Evolutionary conservation across 768 basidiomycete genomes (phyloP).

Genomic region (Leccinellum albellum): DNA sequence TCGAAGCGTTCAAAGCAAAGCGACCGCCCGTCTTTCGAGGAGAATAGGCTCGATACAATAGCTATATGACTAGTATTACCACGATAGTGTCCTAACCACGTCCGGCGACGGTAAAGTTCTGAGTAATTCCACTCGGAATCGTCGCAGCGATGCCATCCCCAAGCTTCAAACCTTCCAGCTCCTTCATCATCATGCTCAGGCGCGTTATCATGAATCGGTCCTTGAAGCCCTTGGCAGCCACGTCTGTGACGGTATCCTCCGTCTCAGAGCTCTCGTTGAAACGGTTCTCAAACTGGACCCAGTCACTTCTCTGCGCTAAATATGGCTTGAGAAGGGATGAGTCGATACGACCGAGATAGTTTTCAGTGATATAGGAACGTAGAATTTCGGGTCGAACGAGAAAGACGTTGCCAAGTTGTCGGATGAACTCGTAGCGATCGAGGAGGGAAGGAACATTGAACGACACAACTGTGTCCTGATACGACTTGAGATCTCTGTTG

Average conservation of each 20-base stretch:
- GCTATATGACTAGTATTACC: neutral
- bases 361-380: slow-evolving; percentile 92
- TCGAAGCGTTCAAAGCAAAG: slow-evolving; percentile 85
- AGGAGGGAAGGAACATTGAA: slow-evolving; percentile 81
- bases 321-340: slow-evolving; percentile 84
- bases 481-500: slow-evolving; percentile 87
- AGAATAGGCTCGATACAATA: slow-evolving; percentile 41
- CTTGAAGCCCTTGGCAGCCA: slow-evolving; percentile 46
- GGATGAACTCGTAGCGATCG: slow-evolving; percentile 97
- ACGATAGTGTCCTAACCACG: slow-evolving; percentile 36
- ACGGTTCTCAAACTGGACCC: slow-evolving; percentile 78
- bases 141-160: slow-evolving; percentile 56
- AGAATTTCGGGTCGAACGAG: slow-evolving; percentile 94
- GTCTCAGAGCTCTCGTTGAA: slow-evolving; percentile 59
- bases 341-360: slow-evolving; percentile 90
- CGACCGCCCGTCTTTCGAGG: slow-evolving; percentile 76
- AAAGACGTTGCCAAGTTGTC: slow-evolving; percentile 95
- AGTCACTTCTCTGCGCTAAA: slow-evolving; percentile 86
- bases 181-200: slow-evolving; percentile 84
- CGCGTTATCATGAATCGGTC: slow-evolving; percentile 62
- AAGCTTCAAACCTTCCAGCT: slow-evolving; percentile 64
- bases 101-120: slow-evolving; percentile 46
- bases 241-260: slow-evolving; percentile 39
- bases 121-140: slow-evolving; percentile 55
- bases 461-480: slow-evolving; percentile 85